phyloP scores from a whole-genome alignment of 192 early-diverging fungal genomes.

The Coemansia sp. region DNA sequence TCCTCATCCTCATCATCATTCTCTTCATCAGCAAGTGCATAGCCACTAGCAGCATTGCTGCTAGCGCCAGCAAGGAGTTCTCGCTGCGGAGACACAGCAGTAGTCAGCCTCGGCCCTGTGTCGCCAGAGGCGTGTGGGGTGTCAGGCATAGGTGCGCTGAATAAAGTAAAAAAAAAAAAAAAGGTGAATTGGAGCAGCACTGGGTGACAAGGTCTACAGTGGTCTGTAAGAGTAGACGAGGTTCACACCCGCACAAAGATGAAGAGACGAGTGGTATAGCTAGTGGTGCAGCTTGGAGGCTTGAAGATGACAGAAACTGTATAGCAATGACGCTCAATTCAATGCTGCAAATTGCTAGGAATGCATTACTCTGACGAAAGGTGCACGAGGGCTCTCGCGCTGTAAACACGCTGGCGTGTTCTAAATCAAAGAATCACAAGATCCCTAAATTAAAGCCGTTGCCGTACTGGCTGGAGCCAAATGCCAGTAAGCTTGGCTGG shows the following conservation, averaged over 20 bases:
- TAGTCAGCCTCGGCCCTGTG: slow-evolving; percentile 4
- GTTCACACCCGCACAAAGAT: too few species aligned
- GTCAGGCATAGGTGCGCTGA: neutral
- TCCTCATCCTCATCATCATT: slow-evolving; percentile 13
- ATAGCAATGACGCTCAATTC: too few species aligned
- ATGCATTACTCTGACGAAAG: too few species aligned
- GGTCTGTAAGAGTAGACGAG: too few species aligned
- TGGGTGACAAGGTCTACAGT: neutral
- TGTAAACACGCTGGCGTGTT: neutral
- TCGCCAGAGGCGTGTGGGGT: neutral
- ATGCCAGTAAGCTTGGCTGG: neutral
- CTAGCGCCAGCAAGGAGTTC: neutral
- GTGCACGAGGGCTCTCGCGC: too few species aligned
- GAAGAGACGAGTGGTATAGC: too few species aligned
- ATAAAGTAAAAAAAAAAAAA: neutral
- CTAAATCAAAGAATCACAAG: neutral
- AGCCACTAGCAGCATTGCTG: neutral
- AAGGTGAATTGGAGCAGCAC: neutral
- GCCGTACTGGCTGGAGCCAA: neutral
- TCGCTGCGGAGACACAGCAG: neutral
- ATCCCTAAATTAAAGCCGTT: neutral
- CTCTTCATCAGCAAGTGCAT: neutral
- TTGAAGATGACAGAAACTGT: too few species aligned
- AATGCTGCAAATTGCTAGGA: too few species aligned
- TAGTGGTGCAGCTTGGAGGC: too few species aligned